These are phyloP conservation scores for Trametes coccinea DNA, from an alignment of 768 basidiomycete species.

Conservation along the genomic window DNA sequence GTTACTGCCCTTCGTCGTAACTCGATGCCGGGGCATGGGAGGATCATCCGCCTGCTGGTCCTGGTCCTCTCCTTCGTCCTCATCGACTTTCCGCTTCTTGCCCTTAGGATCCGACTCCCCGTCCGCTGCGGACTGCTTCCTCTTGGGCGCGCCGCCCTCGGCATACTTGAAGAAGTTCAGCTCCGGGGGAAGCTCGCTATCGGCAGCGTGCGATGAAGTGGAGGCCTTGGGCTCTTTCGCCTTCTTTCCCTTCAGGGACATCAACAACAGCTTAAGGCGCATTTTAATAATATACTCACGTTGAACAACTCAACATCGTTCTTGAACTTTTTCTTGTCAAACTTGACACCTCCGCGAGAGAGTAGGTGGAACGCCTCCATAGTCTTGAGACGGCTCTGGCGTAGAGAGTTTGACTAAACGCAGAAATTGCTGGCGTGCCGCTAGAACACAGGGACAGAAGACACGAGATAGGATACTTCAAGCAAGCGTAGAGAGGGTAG, in stretches of 20 bases:
- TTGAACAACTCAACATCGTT: slow-evolving; percentile 71
- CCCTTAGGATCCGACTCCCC: slow-evolving; percentile 12
- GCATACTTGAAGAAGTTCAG: slow-evolving; percentile 94
- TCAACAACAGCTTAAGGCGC: neutral
- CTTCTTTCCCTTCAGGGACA: slow-evolving; percentile 14
- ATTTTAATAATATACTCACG: slow-evolving; percentile 37
- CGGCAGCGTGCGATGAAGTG: slow-evolving; percentile 28
- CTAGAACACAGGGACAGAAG: too few relatives aligned
- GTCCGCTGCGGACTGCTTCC: slow-evolving; percentile 38
- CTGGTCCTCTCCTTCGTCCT: slow-evolving; percentile 19
- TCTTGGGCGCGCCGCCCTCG: slow-evolving; percentile 53
- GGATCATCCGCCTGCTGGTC: slow-evolving; percentile 29
- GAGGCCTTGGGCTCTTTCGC: slow-evolving; percentile 8
- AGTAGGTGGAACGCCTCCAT: slow-evolving; percentile 92
- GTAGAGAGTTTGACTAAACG: too few relatives aligned
- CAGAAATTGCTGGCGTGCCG: too few relatives aligned
- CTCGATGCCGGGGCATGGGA: slow-evolving; percentile 54
- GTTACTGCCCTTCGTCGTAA: slow-evolving; percentile 71
- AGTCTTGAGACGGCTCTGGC: too few relatives aligned
- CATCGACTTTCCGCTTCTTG: slow-evolving; percentile 35
- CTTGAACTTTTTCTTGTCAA: slow-evolving; percentile 76
- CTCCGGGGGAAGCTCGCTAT: slow-evolving; percentile 66
- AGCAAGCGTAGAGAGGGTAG: too few relatives aligned
- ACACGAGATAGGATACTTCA: too few relatives aligned
- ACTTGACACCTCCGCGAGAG: slow-evolving; percentile 80